Evolutionary conservation across 73 alveolate genomes (phyloP).

Genomic region (Blepharisma japonicum): DNA sequence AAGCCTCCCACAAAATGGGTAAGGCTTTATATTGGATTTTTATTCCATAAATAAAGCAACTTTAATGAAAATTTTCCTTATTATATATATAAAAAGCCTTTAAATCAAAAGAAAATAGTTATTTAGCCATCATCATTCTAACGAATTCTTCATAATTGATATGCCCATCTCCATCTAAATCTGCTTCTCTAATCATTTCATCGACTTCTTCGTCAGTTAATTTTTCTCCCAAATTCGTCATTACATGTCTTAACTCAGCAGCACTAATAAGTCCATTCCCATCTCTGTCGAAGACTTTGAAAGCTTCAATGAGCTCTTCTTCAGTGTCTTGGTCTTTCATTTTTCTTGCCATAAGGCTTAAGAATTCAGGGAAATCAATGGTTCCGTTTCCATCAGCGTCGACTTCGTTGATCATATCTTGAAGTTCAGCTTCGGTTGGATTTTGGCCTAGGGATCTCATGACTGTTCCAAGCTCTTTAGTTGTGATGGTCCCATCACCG

Average conservation of each 20-base stretch:
- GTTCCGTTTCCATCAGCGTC: conserved; percentile 98
- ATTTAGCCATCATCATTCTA: conserved; percentile 90
- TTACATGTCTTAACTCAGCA: conserved; percentile 81
- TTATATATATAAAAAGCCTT: neutral
- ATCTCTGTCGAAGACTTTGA: conserved; percentile 97
- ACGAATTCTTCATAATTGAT: conserved; percentile 87
- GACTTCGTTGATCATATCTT: conserved; percentile 88
- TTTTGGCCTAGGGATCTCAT: conserved; percentile 96
- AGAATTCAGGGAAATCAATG: conserved; percentile 95
- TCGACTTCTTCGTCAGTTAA: conserved; percentile 90
- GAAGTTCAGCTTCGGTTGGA: conserved; percentile 93
- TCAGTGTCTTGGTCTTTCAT: conserved; percentile 97
- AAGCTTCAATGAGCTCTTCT: conserved; percentile 98
- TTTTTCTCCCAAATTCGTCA: conserved; percentile 81
- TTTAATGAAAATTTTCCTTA: neutral
- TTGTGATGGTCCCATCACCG: conserved; percentile 94
- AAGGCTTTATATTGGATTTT: too few relatives aligned
- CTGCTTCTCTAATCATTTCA: conserved; percentile 94
- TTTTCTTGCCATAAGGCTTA: conserved; percentile 96
- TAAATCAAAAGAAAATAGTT: conserved; percentile 18
- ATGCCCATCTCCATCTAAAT: conserved; percentile 89
- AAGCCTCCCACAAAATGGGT: too few relatives aligned
- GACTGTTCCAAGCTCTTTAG: conserved; percentile 95
- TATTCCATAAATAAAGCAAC: too few relatives aligned
- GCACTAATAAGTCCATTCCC: conserved; percentile 90